phyloP scores from a whole-genome alignment of 257 asterid genomes.

The Penstemon barbatus region DNA sequence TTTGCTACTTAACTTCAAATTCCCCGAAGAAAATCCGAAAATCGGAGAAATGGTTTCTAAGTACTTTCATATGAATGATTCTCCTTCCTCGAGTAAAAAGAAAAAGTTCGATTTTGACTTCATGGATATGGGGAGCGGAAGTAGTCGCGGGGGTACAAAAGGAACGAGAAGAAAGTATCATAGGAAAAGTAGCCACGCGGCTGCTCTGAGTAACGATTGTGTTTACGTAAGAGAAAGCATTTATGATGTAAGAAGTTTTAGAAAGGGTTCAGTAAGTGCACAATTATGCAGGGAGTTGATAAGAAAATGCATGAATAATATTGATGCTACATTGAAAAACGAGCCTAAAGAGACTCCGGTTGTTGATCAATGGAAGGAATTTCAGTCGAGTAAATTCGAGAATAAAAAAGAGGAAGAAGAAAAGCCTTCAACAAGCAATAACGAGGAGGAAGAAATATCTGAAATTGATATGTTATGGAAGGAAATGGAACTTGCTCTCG shows the following conservation, averaged over 20 bases:
- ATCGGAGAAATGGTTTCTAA: slow-evolving; percentile 54
- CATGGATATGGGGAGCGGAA: slow-evolving; percentile 44
- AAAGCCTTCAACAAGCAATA: slow-evolving; percentile 27
- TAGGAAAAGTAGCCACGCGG: slow-evolving; percentile 34
- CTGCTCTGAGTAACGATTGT: slow-evolving; percentile 56
- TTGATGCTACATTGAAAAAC: slow-evolving; percentile 71
- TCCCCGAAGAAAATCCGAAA: slow-evolving; percentile 40
- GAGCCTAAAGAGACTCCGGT: slow-evolving; percentile 79
- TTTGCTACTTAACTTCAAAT: slow-evolving; percentile 33
- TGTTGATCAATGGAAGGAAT: slow-evolving; percentile 84
- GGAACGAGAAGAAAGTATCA: slow-evolving; percentile 41
- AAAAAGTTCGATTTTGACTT: slow-evolving; percentile 43
- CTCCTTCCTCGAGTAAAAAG: slow-evolving; percentile 45
- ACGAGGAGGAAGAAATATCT: slow-evolving; percentile 60
- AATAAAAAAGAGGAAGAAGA: slow-evolving; percentile 37
- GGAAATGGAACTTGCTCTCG: slow-evolving; percentile 93
- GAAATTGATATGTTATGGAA: slow-evolving; percentile 91
- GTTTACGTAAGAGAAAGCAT: slow-evolving; percentile 77
- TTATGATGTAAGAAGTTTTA: slow-evolving; percentile 73
- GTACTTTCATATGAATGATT: slow-evolving; percentile 54
- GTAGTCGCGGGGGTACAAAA: slow-evolving; percentile 30
- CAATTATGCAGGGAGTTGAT: slow-evolving; percentile 81
- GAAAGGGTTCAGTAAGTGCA: slow-evolving; percentile 76
- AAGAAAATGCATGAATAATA: slow-evolving; percentile 75
- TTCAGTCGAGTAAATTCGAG: slow-evolving; percentile 46